Evolutionary conservation across 2,329 filamentous ascomycete species (phyloP).

Genomic region (Fusarium circinatum): DNA sequence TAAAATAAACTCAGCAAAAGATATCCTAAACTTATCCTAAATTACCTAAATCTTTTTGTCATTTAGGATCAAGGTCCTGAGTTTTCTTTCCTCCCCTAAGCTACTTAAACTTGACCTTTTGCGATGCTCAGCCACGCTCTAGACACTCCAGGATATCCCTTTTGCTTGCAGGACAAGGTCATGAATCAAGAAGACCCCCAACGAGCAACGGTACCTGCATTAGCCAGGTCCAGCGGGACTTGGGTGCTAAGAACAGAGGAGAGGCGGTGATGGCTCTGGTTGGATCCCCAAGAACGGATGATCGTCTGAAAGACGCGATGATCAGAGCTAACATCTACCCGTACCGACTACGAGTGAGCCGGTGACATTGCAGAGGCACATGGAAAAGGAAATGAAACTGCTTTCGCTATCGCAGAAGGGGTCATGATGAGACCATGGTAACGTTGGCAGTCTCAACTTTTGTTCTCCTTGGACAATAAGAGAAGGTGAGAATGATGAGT

Average conservation of each 20-base stretch:
- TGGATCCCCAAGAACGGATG: constrained; percentile 3
- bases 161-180: constrained; percentile 22
- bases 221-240: constrained; percentile 17
- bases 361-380: background rate
- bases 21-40: no score
- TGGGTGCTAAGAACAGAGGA: constrained; percentile 9
- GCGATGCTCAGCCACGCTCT: constrained; percentile 12
- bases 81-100: no score
- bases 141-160: constrained; percentile 11
- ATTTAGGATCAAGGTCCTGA: no score
- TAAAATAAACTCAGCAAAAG: no score
- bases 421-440: background rate
- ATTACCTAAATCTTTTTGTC: no score
- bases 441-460: background rate
- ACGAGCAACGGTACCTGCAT: constrained; percentile 35
- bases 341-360: constrained; percentile 1
- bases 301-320: constrained; percentile 4
- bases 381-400: background rate
- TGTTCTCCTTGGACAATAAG: background rate
- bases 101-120: background rate
- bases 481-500: background rate
- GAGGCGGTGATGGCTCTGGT: constrained; percentile 3
- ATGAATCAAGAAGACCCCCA: constrained; percentile 26
- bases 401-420: background rate
- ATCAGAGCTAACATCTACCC: constrained; percentile 26